Base-by-base conservation (phyloP, 2,329 filamentous ascomycete species). In the Tolypocladium nubicola region DNA sequence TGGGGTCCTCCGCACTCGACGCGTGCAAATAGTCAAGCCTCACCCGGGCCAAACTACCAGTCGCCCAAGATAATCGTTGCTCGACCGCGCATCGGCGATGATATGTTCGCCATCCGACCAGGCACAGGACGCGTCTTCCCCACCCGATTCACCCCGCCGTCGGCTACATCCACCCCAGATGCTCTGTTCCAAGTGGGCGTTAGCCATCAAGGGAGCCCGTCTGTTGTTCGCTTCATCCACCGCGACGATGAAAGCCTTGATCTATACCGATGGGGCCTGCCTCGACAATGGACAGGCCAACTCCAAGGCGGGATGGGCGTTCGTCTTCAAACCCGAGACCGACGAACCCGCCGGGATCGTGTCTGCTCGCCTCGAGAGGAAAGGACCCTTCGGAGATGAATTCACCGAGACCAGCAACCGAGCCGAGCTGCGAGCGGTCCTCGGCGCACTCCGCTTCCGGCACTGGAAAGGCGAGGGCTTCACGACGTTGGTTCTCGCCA, bases 201-300 rank as follows among this genome's bases (percentile, higher is more conserved):
- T 6, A 16, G 52, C 23, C 8, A 0, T 14, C 38, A 38, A 30
- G 40, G 40, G 14, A 38, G 14, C 16, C 35, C 39, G 37, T 41
- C 26, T 39, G 19, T 43, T 49, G 5, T 9, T 56, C 58, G 59
- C 2, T 65, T 61, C n/a, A 21, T 66, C n/a, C 13, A 33, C 35
- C 54, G 39, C 14, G 26, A 57, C 13, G 39, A 63, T 10, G 21
- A 21, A 41, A 10, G 19, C 71, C n/a, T 70, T 81, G 23, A 67
- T 78, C 43, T 76, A 71, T 60, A 73, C 72, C 0, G 75, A 78
- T 58, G 77, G 78, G 3, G 70, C 75, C 0, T 81, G 77, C 58
- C 56, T 71, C 1, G 62, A 72, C 38, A 78, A 79, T 57, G 76
- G 75, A 16, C 58, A 67, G 43, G 23, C 38, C 1, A 64, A 73